Evolutionary conservation across 495 filamentous ascomycete genomes (phyloP).

Genomic region (Aspergillus ellipticus): DNA sequence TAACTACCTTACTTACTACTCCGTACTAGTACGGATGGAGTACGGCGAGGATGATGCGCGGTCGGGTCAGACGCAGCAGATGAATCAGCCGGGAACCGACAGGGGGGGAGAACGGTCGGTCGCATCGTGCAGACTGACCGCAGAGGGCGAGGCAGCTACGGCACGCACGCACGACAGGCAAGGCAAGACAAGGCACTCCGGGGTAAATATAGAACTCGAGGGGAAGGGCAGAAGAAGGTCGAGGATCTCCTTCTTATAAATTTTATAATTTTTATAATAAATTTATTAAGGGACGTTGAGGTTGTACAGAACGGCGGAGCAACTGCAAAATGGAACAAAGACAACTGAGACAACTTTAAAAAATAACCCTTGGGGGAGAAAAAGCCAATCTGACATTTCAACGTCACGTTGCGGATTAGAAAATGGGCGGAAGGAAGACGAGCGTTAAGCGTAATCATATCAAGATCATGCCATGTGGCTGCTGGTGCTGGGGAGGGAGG

Average conservation of each 20-base stretch:
- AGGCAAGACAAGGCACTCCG: not conserved
- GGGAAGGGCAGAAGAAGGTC: not conserved
- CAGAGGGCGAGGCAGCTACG: too few species aligned
- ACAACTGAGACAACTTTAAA: not conserved
- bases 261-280: too few species aligned
- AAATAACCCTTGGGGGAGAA: not conserved
- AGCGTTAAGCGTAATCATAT: conserved; percentile 6
- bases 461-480: conserved; percentile 14
- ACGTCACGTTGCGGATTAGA: not conserved
- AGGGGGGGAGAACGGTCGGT: too few species aligned
- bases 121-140: too few species aligned
- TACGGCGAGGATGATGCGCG: not conserved
- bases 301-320: not conserved
- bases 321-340: not conserved
- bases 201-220: not conserved
- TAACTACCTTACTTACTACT: not conserved
- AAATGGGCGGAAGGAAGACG: conserved; percentile 1
- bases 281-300: too few species aligned
- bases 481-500: not conserved
- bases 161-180: not conserved
- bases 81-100: too few species aligned
- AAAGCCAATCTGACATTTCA: not conserved
- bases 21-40: not conserved
- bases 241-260: not conserved
- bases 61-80: too few species aligned